Evolutionary conservation across 345 rosid species (phyloP), one percentile per base, ranked within the genome.

Genomic region (Eucalyptus globulus): DNA sequence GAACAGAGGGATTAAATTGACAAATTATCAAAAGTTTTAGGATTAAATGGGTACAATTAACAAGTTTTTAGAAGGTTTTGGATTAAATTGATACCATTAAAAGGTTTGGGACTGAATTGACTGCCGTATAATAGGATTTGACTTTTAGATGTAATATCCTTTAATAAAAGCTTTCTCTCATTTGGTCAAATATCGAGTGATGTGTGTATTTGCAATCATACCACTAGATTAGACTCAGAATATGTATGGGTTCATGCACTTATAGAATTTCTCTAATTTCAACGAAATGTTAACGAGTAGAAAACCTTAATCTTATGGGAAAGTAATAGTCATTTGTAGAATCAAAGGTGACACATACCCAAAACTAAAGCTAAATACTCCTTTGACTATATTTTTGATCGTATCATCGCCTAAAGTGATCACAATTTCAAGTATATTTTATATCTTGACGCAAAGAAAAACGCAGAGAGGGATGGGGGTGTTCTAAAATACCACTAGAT

Each of bases 101-200:
- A 65, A 65, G 0, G 21, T n/a, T n/a, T 65, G 17, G 0, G 10
- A 65, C 0, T 65, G 1, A 4, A 65, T n/a, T 65, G 19, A n/a
- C 1, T 15, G 6, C 0, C 19, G 0, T 65, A n/a, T 7, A 8
- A 65, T 65, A 65, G 5, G 21, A n/a, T 65, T 14, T 7, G 3
- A 65, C 10, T n/a, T 65, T 65, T 76, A 37, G 83, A 37, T 17
- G 47, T 37, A 43, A 19, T 24, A 40, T 76, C 83, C 14, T 76
- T 76, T 11, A 40, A 76, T 40, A 40, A 76, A 11, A 40, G 45
- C 16, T 11, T 76, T 76, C 14, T 37, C 29, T 40, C 21, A 21
- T 76, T 76, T 65, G 21, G 21, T 65, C 76, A n/a, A n/a, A 65
- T n/a, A 65, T 34, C 3, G 9, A 65, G 76, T 0, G 21, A 65